Percentiles rank a stretch among this genome's conserved stretches.
Conservation (phyloP, 2,329 filamentous ascomycete genomes). For the Aspergillus persii region DNA sequence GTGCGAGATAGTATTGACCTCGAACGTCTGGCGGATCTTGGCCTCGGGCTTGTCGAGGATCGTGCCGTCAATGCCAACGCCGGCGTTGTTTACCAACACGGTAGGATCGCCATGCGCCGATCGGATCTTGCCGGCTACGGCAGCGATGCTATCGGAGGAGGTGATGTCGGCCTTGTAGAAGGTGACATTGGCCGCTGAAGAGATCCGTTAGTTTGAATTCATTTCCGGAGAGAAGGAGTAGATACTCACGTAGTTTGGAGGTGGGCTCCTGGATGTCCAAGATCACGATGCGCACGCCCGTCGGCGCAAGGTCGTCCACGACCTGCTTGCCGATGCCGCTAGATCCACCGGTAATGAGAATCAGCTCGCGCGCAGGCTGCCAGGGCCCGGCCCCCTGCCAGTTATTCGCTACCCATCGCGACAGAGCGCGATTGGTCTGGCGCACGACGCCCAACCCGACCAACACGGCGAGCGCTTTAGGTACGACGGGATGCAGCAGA, state of each 20-base stretch:
- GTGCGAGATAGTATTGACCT: slow-evolving; percentile 53
- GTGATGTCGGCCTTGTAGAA: slow-evolving; percentile 43
- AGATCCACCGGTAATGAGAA: slow-evolving; percentile 38
- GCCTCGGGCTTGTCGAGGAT: slow-evolving; percentile 48
- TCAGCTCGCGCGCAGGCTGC: slow-evolving; percentile 29
- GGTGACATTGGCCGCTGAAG: slow-evolving; percentile 28
- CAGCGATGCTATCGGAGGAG: slow-evolving; percentile 28
- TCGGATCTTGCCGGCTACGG: slow-evolving; percentile 40
- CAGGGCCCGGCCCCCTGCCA: slow-evolving; percentile 27
- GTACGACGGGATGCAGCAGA: slow-evolving; percentile 26
- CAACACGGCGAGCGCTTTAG: slow-evolving; percentile 25
- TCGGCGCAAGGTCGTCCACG: slow-evolving; percentile 29
- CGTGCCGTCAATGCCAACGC: slow-evolving; percentile 46
- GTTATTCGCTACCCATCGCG: slow-evolving; percentile 30
- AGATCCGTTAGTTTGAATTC: neutral
- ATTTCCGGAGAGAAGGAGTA: neutral
- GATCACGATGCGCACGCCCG: slow-evolving; percentile 34
- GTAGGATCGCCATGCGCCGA: slow-evolving; percentile 43
- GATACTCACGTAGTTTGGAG: slow-evolving; percentile 27
- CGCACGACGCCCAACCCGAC: slow-evolving; percentile 25
- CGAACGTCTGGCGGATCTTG: slow-evolving; percentile 49
- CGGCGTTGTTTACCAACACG: slow-evolving; percentile 52
- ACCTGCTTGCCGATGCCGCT: slow-evolving; percentile 41
- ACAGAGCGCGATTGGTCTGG: slow-evolving; percentile 29
- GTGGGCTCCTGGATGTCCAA: slow-evolving; percentile 37